phyloP scores from a whole-genome alignment of 1,284 basidiomycete genomes.

The Cutaneotrichosporon mucoides region DNA sequence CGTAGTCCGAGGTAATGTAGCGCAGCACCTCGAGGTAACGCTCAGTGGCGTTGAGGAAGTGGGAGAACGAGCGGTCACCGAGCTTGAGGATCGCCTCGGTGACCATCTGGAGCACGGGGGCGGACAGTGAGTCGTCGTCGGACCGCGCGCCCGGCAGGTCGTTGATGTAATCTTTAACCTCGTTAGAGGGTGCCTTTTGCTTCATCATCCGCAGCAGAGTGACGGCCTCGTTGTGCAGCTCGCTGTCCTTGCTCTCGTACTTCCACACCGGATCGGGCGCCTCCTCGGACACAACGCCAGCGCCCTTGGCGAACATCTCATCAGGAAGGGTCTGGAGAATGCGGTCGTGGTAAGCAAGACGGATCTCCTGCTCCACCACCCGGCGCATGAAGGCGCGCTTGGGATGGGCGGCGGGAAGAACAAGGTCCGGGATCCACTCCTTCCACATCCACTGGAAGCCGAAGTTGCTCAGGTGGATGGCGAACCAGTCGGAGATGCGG shows the following conservation, averaged over 20 bases:
- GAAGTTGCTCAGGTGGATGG: constrained; percentile 95
- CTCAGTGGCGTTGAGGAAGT: constrained; percentile 96
- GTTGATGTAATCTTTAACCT: constrained; percentile 72
- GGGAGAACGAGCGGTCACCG: constrained; percentile 93
- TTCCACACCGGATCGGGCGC: constrained; percentile 78
- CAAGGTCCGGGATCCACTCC: constrained; percentile 91
- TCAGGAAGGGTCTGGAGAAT: constrained; percentile 85
- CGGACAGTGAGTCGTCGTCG: constrained; percentile 54
- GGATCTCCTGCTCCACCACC: constrained; percentile 82
- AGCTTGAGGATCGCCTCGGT: constrained; percentile 85
- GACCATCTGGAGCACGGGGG: constrained; percentile 70
- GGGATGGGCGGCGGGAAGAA: constrained; percentile 69
- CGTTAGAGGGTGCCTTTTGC: constrained; percentile 63
- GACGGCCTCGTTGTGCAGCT: constrained; percentile 73
- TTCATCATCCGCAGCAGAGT: constrained; percentile 77
- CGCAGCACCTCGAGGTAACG: constrained; percentile 88
- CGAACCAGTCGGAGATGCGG: constrained; percentile 90
- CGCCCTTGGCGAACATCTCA: constrained; percentile 57
- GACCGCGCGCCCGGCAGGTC: constrained; percentile 52
- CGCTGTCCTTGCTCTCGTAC: constrained; percentile 73
- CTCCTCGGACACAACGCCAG: constrained; percentile 63
- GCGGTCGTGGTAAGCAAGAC: constrained; percentile 89
- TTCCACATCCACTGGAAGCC: constrained; percentile 99
- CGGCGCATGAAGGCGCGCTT: constrained; percentile 82
- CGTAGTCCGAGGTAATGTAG: constrained; percentile 59